Percentiles rank a stretch among this genome's conserved stretches.
Evolutionary conservation across 768 basidiomycete species (phyloP).

Genomic region (Nevesoporus exiguus): DNA sequence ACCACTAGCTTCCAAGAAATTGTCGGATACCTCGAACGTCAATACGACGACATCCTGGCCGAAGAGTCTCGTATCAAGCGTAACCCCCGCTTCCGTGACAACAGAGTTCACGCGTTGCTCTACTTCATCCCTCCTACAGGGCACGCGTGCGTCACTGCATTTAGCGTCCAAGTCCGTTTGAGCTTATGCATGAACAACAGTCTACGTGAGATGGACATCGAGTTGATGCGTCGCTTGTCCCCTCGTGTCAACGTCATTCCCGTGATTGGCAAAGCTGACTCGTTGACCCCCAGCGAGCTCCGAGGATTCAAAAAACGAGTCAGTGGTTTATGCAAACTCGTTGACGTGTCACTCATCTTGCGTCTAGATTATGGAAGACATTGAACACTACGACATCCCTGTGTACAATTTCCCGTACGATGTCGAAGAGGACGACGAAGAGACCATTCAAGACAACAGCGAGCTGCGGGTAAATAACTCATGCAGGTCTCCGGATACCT

Average conservation of each 20-base stretch:
- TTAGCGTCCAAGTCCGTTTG: not conserved
- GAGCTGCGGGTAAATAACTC: conserved; percentile 74
- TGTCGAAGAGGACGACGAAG: conserved; percentile 98
- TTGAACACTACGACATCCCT: conserved; percentile 96
- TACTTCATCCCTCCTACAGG: conserved; percentile 99
- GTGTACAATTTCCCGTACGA: conserved; percentile 99
- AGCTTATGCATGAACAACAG: conserved; percentile 35
- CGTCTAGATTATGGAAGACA: conserved; percentile 95
- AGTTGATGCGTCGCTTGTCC: conserved; percentile 96
- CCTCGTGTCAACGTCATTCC: conserved; percentile 99
- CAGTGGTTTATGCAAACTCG: conserved; percentile 20
- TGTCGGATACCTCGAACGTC: conserved; percentile 92
- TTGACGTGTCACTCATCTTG: conserved; percentile 1
- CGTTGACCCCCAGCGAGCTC: conserved; percentile 89
- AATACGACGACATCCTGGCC: conserved; percentile 98
- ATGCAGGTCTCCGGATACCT: conserved; percentile 1
- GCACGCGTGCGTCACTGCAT: conserved; percentile 66
- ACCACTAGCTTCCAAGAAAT: conserved; percentile 88
- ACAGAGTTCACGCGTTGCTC: conserved; percentile 91
- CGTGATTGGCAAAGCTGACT: conserved; percentile 94
- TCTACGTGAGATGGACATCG: conserved; percentile 97
- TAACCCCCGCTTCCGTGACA: conserved; percentile 98
- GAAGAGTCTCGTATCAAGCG: conserved; percentile 99
- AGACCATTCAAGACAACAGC: conserved; percentile 96
- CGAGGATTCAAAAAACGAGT: conserved; percentile 95